Base-by-base conservation (phyloP, 768 basidiomycete species). In the Gelatoporia subvermispora region DNA sequence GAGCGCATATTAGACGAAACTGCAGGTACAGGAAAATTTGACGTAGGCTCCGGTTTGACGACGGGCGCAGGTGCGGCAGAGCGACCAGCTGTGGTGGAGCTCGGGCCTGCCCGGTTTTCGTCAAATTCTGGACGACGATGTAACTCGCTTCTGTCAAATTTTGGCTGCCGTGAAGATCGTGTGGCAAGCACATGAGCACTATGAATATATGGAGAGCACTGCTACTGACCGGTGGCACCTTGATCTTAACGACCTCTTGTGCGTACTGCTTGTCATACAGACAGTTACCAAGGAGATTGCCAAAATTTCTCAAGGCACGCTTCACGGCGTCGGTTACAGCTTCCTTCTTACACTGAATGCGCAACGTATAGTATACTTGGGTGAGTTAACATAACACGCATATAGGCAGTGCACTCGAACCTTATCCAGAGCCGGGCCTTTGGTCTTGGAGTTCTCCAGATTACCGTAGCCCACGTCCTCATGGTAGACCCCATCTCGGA, bases 321-420 rank as follows among this genome's bases (percentile, higher is more conserved):
- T 99, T 99, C 46, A 95, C 70, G 0, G 78, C 95, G 57, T 99
- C 96, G 0, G 96, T 99, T 0, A 97, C 85, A 1, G 96, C 94
- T 64, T 98, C 96, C 58, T 99, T 99, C 76, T 97, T 97, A 63
- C 90, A 93, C 96, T 99, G 58, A 15, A 51, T 41, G 4, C 41
- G n/a, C 34, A 28, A 37, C 4, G 42, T 36, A 34, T 8, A 49
- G 48, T 40, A 15, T n/a, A n/a, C n/a, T n/a, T n/a, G 42, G 20
- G 31, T 23, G 9, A 7, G 23, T 39, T 7, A 34, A 7, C 49
- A 47, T 15, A 28, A 41, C 35, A 39, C 42, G 43, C 37, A 11
- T 52, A 18, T 41, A 17, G 8, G 38, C 13, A 47, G 18, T 20
- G 8, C 18, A 1, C 9, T 66, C 77, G 51, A 52, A 93, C 95